Base-by-base conservation (phyloP, 257 asterid genomes). In the Solanum bulbocastanum region DNA sequence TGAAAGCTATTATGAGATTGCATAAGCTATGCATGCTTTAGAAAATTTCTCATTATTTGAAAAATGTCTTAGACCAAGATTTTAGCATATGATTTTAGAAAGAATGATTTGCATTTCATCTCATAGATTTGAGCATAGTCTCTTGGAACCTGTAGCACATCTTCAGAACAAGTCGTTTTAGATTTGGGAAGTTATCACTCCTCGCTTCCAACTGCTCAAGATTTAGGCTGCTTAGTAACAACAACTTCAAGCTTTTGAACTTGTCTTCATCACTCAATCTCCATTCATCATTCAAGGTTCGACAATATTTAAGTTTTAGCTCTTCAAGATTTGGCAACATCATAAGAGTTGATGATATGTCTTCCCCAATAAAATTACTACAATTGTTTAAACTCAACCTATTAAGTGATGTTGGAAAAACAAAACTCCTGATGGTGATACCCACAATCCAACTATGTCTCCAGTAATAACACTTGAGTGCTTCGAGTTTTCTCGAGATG, bases 171-270 rank as follows among this genome's bases (percentile, higher is more conserved):
- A 72, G 79, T 4, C 6, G 25, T 33, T 16, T 33, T 16, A 72
- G 42, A 16, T 8, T 72, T 33, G 79, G 44, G 42, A 72, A 72
- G 25, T 33, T 72, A 72, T 33, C 79, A 33, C 15, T 33, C 8
- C 79, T 72, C 4, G 44, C 42, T 33, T 32, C 44, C 78, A 2
- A 71, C 8, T 2, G 12, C 42, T 32, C 3, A 32, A 32, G n/a
- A 32, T 15, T 1, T 15, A 3, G 6, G 3, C 0, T 0, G 3
- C 6, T 3, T 2, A 71, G 2, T 16, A 16, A 15, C n/a, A 71
- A 32, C 6, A 16, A 71, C 42, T 71, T 71, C 10, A 71, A 8
- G 25, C 78, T 3, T 71, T 32, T 8, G 78, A 32, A 71, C 5
- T 15, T 16, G 78, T 6, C 2, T 69, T 37, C 35, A 71, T 71